Base-by-base conservation (phyloP, 2,329 filamentous ascomycete species). In the Cyanodermella asteris region DNA sequence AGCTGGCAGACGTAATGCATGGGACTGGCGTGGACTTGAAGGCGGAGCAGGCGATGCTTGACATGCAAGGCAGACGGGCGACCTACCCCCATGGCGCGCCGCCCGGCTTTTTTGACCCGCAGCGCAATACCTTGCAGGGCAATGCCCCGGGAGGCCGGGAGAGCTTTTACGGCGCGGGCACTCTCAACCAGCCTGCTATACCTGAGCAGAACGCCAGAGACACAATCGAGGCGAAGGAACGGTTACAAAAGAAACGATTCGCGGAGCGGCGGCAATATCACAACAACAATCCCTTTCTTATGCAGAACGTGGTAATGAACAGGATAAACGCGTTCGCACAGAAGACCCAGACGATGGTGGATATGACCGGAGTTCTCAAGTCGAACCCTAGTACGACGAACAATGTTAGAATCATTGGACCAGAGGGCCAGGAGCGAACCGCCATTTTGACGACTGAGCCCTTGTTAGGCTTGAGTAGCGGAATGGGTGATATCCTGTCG, bases 11-110 rank as follows among this genome's bases (percentile, higher is more conserved):
- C 50, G 75, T 81, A 25, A 50, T 91, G 27, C 72, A 72, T 11
- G 77, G 75, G 11, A 84, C 80, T 10, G 81, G 80, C 24, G 80
- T 93, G 34, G 77, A 91, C 51, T 50, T 91, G 23, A 70, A 73
- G 30, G 80, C 80, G 34, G 82, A 91, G 46, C 78, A 90, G 41
- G 76, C 81, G 37, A 76, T 69, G 35, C 59, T 87, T 45, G 22
- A 33, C 41, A 41, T 54, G 41, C 40, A 59, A 41, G 45, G 52
- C 37, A 37, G 47, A 30, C 48, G 55, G 27, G 58, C 57, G 6
- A 57, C 55, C 31, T 51, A 55, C 28, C 39, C 44, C 19, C 23
- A 27, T 26, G 54, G 67, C 36, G 48, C 58, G 25, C 48, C 59
- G 39, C 42, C 45, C 32, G 55, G 70, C 9, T 63, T 62, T 31